Percentiles rank a stretch among this genome's conserved stretches.
These are phyloP conservation scores for Monosporascus sp. DNA, from an alignment of 2,329 filamentous ascomycete species.

Conservation along the genomic window DNA sequence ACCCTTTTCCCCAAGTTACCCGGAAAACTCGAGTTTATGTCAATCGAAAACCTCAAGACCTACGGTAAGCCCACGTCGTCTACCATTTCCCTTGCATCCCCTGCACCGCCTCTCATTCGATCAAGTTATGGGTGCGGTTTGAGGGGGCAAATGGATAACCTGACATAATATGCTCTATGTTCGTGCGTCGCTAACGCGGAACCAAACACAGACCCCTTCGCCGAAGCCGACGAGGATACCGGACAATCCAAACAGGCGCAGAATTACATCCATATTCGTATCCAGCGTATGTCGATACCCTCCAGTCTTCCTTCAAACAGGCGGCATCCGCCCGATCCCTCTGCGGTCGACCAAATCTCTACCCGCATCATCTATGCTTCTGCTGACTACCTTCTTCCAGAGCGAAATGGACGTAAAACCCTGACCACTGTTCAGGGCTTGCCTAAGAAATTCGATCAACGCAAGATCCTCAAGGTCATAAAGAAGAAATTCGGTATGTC, in stretches of 20 bases:
- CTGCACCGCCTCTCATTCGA: background rate
- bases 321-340: background rate
- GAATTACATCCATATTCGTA: constrained; percentile 99
- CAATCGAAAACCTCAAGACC: constrained; percentile 97
- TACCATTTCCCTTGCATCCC: background rate
- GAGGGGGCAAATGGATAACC: too few relatives aligned
- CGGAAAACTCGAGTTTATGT: constrained; percentile 85
- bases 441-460: constrained; percentile 97
- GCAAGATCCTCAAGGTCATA: constrained; percentile 99
- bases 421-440: constrained; percentile 99
- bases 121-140: too few relatives aligned
- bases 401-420: constrained; percentile 99
- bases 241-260: constrained; percentile 92
- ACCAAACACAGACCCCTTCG: constrained; percentile 82
- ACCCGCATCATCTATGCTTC: background rate
- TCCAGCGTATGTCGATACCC: constrained; percentile 72
- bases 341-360: background rate
- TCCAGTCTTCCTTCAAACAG: constrained; percentile 2
- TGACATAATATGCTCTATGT: too few relatives aligned
- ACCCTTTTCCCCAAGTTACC: constrained; percentile 52
- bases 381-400: constrained; percentile 50
- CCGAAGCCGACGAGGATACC: constrained; percentile 99
- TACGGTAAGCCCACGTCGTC: constrained; percentile 61
- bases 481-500: constrained; percentile 95
- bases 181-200: constrained; percentile 18